Evolutionary conservation across 2,329 filamentous ascomycete species (phyloP), one percentile per base, ranked within the genome.

Genomic region (Alternaria hordeiaustralica): DNA sequence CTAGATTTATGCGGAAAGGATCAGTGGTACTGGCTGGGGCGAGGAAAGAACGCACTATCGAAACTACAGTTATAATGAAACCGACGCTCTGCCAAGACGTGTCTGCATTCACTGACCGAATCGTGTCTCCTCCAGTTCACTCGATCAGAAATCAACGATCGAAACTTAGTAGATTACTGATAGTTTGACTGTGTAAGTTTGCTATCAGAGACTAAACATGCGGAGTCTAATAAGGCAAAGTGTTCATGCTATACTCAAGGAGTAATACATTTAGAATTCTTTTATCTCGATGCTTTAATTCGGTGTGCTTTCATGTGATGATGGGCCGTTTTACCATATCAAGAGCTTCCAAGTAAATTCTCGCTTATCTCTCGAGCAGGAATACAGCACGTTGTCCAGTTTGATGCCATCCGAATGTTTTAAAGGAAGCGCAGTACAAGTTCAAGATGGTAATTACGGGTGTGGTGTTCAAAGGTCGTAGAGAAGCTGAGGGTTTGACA

Each of bases 381-480:
- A 41, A 8, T 1, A n/a, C 13, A 41, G 3, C 3, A 5, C 3
- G 2, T 1, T 41, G 1, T 10, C 33, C 33, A 1, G 2, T 41
- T n/a, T n/a, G 8, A 1, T 41, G 33, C 4, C 3, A 10, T 41
- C 33, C 2, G 2, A 41, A 18, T 18, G 0, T 2, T 36, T 2
- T 18, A 18, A 41, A n/a, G 33, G 0, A 41, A n/a, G 13, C 4
- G 5, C 6, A 6, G 33, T 36, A 2, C 33, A 36, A n/a, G n/a
- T n/a, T n/a, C n/a, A n/a, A n/a, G 0, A 8, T 36, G 33, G 33
- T n/a, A 2, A 41, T 0, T 41, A 4, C 33, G 1, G 33, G 6
- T 41, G 8, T 4, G 2, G 33, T 41, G 33, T 41, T 2, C 21
- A n/a, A n/a, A n/a, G n/a, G n/a, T n/a, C n/a, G n/a, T n/a, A n/a